Conservation (phyloP, 1,284 basidiomycete species). For the Wolfiporia cocos region DNA sequence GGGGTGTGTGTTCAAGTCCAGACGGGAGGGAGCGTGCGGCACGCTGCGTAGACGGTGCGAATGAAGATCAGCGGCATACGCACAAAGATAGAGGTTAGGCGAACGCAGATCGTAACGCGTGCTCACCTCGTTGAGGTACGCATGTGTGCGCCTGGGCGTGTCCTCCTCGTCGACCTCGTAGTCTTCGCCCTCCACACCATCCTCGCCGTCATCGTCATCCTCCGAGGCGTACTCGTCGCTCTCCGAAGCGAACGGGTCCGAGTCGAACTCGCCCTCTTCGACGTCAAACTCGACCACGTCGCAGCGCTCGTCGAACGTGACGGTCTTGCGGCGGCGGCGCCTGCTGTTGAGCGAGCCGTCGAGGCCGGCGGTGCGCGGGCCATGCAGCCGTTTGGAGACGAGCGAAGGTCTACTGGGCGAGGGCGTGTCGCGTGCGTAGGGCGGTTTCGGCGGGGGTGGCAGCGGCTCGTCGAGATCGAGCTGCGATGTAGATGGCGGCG, state of each 20-base stretch:
- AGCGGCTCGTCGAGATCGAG: conserved; percentile 14
- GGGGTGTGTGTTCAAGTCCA: too few relatives aligned
- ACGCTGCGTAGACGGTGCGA: too few relatives aligned
- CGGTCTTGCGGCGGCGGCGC: conserved; percentile 67
- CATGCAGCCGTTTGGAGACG: conserved; percentile 77
- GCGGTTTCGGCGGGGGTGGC: conserved; percentile 22
- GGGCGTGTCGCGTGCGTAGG: too few relatives aligned
- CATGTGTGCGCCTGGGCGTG: too few relatives aligned
- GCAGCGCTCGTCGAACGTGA: conserved; percentile 81
- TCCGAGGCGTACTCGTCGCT: conserved; percentile 37
- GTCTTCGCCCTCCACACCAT: conserved; percentile 3
- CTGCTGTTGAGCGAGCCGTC: conserved; percentile 32
- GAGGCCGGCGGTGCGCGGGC: conserved; percentile 65
- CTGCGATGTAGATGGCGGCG: too few relatives aligned
- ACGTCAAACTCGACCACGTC: conserved; percentile 86
- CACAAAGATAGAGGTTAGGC: too few relatives aligned
- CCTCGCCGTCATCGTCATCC: conserved; percentile 37
- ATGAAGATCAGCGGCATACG: too few relatives aligned
- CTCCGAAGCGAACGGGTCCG: conserved; percentile 26
- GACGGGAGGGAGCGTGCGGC: too few relatives aligned
- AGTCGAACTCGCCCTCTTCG: conserved; percentile 38
- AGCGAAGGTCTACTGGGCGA: conserved; percentile 70
- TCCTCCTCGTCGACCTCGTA: too few relatives aligned
- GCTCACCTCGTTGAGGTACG: too few relatives aligned
- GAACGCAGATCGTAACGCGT: too few relatives aligned